phyloP scores from a whole-genome alignment of 345 rosid genomes.

The Trapa incisa region DNA sequence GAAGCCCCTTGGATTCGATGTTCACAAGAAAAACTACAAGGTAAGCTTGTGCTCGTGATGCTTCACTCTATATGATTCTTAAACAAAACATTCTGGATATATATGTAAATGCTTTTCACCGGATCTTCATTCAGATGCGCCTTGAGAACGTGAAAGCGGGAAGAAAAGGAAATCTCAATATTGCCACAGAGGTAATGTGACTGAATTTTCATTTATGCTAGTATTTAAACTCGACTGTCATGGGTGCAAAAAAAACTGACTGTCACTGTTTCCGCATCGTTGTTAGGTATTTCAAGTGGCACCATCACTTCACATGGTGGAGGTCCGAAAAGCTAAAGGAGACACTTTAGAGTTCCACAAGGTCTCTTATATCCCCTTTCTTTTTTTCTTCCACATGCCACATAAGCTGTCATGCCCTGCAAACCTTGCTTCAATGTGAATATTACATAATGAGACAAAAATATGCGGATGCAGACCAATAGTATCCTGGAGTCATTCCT shows the following conservation, averaged over 20 bases:
- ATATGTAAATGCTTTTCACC: background rate
- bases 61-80: background rate
- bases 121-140: conserved; percentile 8
- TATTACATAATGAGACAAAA: background rate
- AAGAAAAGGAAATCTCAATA: conserved; percentile 15
- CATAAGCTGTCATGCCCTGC: background rate
- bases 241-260: too few species aligned
- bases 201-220: background rate
- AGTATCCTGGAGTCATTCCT: too few species aligned
- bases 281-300: conserved; percentile 16
- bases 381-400: background rate
- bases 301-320: conserved; percentile 14
- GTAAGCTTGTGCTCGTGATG: background rate
- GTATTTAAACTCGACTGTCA: background rate
- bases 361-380: background rate
- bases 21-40: conserved; percentile 20
- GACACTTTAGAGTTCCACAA: conserved; percentile 20
- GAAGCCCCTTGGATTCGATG: conserved; percentile 17
- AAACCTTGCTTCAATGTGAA: background rate
- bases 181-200: conserved; percentile 14
- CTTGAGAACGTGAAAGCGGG: conserved; percentile 18
- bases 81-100: background rate
- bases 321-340: conserved; percentile 19
- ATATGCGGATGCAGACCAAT: background rate
- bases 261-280: background rate